Conservation (phyloP, 768 basidiomycete species). For the Tubosaeta brunneosetosa region DNA sequence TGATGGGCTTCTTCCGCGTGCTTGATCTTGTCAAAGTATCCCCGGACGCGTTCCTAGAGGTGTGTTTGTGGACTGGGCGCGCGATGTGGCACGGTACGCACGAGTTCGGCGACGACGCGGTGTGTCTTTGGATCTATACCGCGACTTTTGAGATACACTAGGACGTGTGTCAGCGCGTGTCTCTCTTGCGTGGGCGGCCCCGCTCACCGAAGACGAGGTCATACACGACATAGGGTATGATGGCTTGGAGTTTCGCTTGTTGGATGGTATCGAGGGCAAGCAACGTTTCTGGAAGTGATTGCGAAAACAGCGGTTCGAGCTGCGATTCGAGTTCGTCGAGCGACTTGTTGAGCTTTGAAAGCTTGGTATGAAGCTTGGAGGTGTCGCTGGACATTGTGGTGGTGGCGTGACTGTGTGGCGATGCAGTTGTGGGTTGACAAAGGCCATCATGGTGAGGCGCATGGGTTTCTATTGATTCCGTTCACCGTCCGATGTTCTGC, state of each 20-base stretch:
- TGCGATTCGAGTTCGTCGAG: conserved; percentile 65
- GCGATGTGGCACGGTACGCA: conserved; percentile 6
- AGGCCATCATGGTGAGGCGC: conserved; percentile 19
- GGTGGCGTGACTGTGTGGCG: conserved; percentile 6
- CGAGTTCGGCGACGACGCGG: conserved; percentile 61
- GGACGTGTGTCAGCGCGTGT: not conserved
- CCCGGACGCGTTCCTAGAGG: conserved; percentile 62
- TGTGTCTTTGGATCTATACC: conserved; percentile 80
- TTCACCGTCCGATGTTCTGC: conserved; percentile 1
- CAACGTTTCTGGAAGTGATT: conserved; percentile 63
- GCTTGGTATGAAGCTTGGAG: conserved; percentile 33
- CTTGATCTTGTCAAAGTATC: conserved; percentile 82
- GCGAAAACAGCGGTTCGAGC: conserved; percentile 62
- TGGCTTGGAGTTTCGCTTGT: conserved; percentile 76
- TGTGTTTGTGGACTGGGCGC: not conserved
- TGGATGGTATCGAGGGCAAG: conserved; percentile 65
- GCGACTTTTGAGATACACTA: conserved; percentile 77
- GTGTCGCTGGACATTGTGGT: conserved; percentile 34
- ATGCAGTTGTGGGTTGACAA: conserved; percentile 1
- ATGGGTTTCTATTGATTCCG: not conserved
- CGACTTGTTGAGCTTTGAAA: conserved; percentile 49
- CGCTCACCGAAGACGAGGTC: conserved; percentile 79
- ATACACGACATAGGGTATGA: conserved; percentile 78
- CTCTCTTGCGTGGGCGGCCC: too few relatives aligned
- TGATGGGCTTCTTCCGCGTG: conserved; percentile 63